Evolutionary conservation across 768 basidiomycete species (phyloP).

Genomic region (Leccinum disarticulatum): DNA sequence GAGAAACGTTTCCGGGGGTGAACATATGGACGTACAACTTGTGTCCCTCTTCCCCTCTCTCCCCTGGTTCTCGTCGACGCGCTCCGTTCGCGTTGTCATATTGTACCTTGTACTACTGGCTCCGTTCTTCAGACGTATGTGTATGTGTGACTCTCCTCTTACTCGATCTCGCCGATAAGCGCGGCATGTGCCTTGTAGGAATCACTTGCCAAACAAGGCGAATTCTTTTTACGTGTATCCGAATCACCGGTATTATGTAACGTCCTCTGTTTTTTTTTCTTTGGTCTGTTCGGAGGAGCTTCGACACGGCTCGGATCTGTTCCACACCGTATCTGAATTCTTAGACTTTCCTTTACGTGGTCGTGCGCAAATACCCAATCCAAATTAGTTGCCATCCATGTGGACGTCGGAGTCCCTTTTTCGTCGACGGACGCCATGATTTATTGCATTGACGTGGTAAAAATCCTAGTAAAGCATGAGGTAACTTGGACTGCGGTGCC

Average conservation of each 20-base stretch:
- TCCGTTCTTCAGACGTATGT: not conserved
- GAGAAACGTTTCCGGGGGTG: not conserved
- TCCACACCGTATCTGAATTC: not conserved
- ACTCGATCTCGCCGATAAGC: not conserved
- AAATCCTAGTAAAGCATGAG: not conserved
- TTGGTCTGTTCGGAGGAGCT: not conserved
- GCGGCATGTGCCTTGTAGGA: not conserved
- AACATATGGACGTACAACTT: not conserved
- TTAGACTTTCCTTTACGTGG: not conserved
- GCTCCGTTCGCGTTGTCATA: not conserved
- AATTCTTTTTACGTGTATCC: constrained; percentile 8
- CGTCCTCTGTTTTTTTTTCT: not conserved
- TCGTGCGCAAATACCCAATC: not conserved
- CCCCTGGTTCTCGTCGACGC: not conserved
- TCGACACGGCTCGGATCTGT: constrained; percentile 6
- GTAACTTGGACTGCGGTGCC: not conserved
- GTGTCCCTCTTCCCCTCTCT: not conserved
- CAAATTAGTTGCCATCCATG: not conserved
- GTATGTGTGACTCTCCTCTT: not conserved
- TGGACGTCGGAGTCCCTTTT: not conserved
- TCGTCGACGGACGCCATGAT: not conserved
- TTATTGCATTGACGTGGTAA: not conserved
- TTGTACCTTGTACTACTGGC: not conserved
- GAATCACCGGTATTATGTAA: not conserved
- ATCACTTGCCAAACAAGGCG: not conserved